Evolutionary conservation across 1,139 yeast species (phyloP).

Genomic region (Hyphopichia fennica): DNA sequence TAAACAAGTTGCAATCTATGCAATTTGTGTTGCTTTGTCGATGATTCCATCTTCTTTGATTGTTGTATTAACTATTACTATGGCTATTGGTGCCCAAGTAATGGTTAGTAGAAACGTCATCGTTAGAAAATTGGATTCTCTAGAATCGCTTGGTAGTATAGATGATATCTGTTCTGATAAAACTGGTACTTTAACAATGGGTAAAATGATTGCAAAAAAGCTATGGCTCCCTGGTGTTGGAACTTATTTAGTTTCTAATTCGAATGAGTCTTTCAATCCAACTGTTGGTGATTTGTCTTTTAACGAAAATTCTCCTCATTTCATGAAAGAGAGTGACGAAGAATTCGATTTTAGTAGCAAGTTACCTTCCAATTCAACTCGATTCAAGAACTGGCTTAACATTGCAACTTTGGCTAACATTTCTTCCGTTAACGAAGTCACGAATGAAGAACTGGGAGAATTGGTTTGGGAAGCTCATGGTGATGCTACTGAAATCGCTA

Average conservation of each 20-base stretch:
- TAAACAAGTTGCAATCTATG: constrained; percentile 75
- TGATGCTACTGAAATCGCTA: constrained; percentile 84
- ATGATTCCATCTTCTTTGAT: constrained; percentile 84
- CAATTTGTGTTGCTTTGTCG: constrained; percentile 78
- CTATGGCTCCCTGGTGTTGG: constrained; percentile 82
- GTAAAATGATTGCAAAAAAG: constrained; percentile 71
- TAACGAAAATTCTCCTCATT: constrained; percentile 41
- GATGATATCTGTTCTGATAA: constrained; percentile 83
- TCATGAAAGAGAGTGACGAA: constrained; percentile 35
- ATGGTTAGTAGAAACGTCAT: constrained; percentile 74
- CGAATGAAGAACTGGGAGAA: constrained; percentile 12
- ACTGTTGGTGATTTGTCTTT: constrained; percentile 57
- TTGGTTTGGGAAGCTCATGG: constrained; percentile 72
- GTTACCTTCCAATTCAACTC: constrained; percentile 23
- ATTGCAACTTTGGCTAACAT: constrained; percentile 74
- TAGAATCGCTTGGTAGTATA: constrained; percentile 79
- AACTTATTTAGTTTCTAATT: constrained; percentile 56
- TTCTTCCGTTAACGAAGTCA: constrained; percentile 54
- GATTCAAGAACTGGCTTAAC: constrained; percentile 49
- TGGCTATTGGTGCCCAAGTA: constrained; percentile 83
- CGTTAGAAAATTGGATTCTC: constrained; percentile 74
- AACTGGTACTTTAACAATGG: constrained; percentile 81
- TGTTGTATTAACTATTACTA: constrained; percentile 78
- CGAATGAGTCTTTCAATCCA: constrained; percentile 75
- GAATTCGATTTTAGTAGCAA: constrained; percentile 29